Evolutionary conservation across 2,329 filamentous ascomycete genomes (phyloP).

Genomic region (Paracoccidioides lutzii): DNA sequence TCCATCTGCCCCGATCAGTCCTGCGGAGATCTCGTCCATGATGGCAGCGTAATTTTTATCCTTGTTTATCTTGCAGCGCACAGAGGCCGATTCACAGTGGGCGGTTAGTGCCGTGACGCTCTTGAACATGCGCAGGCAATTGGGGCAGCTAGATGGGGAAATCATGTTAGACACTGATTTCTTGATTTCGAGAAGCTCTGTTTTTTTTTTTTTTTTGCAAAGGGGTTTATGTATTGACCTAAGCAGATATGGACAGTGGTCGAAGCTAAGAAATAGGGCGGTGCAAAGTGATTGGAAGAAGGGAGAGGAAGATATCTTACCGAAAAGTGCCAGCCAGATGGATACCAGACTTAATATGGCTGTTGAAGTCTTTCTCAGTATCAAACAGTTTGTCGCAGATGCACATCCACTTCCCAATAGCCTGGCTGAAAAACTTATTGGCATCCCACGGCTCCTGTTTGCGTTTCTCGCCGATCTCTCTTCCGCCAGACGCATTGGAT

Average conservation of each 20-base stretch:
- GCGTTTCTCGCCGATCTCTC: background rate
- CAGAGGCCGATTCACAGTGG: constrained; percentile 27
- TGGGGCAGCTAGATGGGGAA: constrained; percentile 22
- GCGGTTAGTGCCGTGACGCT: constrained; percentile 26
- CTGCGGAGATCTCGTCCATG: constrained; percentile 27
- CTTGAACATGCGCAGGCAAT: constrained; percentile 28
- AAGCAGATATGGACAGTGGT: background rate
- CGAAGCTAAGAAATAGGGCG: background rate
- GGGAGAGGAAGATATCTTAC: constrained; percentile 8
- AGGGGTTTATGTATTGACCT: too few species aligned
- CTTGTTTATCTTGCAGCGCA: constrained; percentile 24
- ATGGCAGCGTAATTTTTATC: constrained; percentile 20
- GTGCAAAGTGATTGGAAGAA: background rate
- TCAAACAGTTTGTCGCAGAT: constrained; percentile 21
- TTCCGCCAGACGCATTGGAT: background rate
- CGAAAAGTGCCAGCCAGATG: constrained; percentile 15
- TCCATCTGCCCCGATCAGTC: constrained; percentile 23
- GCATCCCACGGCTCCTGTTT: constrained; percentile 16
- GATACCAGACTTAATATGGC: constrained; percentile 20
- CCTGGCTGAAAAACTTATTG: constrained; percentile 20
- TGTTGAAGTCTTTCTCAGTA: constrained; percentile 17
- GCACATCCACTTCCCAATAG: constrained; percentile 22
- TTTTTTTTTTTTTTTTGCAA: constrained; percentile 3
- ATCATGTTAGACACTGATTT: constrained; percentile 1
- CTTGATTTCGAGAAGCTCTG: background rate